Conservation (phyloP, 257 asterid species). For the Solanum rostratum region DNA sequence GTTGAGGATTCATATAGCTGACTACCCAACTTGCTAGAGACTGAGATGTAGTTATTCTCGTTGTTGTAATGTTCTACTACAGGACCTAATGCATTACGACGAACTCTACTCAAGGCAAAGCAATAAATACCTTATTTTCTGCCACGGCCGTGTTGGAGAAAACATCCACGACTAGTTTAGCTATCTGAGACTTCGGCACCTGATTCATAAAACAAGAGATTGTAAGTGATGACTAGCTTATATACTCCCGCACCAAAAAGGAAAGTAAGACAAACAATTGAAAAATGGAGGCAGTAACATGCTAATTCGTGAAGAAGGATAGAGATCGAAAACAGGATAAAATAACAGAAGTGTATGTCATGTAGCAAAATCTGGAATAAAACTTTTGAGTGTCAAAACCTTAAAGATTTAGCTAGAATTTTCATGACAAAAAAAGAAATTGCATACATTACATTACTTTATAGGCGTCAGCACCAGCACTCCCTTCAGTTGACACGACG, state of each 20-base stretch:
- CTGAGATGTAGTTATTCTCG: not conserved
- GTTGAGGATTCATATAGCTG: not conserved
- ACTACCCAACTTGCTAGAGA: not conserved
- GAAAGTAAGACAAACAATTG: no score
- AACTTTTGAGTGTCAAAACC: not conserved
- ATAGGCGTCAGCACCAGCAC: conserved; percentile 50
- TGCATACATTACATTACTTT: conserved; percentile 99
- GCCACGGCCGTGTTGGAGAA: conserved; percentile 75
- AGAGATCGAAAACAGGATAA: not conserved
- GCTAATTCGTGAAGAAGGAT: not conserved
- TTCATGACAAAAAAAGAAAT: conserved; percentile 19
- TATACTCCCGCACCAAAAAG: no score
- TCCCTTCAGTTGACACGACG: conserved; percentile 68
- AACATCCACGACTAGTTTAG: conserved; percentile 76
- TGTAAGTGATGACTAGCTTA: not conserved
- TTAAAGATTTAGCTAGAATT: not conserved
- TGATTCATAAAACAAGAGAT: conserved; percentile 5
- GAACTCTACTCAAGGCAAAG: not conserved
- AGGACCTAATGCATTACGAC: not conserved
- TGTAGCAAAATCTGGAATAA: not conserved
- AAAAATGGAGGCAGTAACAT: not conserved
- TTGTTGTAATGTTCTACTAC: not conserved
- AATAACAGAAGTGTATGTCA: not conserved
- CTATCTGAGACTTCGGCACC: conserved; percentile 77
- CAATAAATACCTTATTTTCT: conserved; percentile 60